Evolutionary conservation across 805 yeast genomes (phyloP).

Genomic region (Barnettozyma botsteinii): DNA sequence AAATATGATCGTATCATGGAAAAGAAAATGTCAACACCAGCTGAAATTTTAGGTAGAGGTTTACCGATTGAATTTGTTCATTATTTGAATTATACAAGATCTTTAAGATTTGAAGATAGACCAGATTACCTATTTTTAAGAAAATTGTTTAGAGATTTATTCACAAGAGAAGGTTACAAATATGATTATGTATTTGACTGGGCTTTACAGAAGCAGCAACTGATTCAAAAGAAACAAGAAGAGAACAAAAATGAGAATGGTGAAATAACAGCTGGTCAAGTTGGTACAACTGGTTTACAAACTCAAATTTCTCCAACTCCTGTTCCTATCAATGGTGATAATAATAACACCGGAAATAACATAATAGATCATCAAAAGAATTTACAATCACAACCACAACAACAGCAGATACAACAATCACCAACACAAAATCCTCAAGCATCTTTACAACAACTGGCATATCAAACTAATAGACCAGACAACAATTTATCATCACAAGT

Average conservation of each 20-base stretch:
- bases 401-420: constrained; percentile 7
- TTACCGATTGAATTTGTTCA: constrained; percentile 83
- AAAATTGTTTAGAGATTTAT: constrained; percentile 82
- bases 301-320: neutral
- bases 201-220: constrained; percentile 80
- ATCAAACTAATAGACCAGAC: no score
- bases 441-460: no score
- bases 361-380: neutral
- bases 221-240: constrained; percentile 29
- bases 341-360: neutral
- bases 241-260: constrained; percentile 3
- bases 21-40: constrained; percentile 85
- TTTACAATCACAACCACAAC: constrained; percentile 3
- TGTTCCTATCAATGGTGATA: neutral
- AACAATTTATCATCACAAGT: no score
- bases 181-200: constrained; percentile 96
- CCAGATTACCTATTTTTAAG: constrained; percentile 91
- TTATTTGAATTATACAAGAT: constrained; percentile 83
- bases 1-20: constrained; percentile 96
- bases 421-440: neutral
- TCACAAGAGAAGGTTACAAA: constrained; percentile 79
- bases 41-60: constrained; percentile 83
- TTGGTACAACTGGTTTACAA: neutral
- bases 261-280: neutral
- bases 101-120: constrained; percentile 89